Evolutionary conservation across 306 rosid genomes (phyloP).

Genomic region (Prunus kanzakura): DNA sequence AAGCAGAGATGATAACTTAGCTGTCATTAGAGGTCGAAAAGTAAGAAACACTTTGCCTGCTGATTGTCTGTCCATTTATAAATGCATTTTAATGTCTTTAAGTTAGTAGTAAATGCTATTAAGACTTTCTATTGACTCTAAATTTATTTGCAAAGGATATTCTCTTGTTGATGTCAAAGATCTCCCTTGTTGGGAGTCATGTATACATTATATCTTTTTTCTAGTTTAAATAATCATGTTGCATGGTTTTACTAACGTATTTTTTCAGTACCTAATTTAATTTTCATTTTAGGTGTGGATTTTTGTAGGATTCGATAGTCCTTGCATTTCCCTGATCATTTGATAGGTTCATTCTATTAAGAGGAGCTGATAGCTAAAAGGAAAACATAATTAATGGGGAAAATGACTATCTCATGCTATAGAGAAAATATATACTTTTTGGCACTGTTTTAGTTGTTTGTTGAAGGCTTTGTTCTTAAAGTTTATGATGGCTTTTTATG

Average conservation of each 20-base stretch:
- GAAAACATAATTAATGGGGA: background rate
- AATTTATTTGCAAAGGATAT: background rate
- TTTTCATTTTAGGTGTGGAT: background rate
- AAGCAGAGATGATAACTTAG: slow-evolving; percentile 46
- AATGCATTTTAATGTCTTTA: background rate
- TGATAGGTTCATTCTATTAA: background rate
- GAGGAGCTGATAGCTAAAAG: background rate
- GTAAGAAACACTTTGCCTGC: slow-evolving; percentile 43
- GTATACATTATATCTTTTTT: background rate
- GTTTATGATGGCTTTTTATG: background rate
- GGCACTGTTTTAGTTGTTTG: background rate
- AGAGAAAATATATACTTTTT: background rate
- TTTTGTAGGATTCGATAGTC: background rate
- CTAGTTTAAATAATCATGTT: background rate
- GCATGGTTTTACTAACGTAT: background rate
- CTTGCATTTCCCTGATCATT: background rate
- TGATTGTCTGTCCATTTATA: background rate
- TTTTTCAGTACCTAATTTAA: background rate
- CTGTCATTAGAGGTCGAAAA: slow-evolving; percentile 53
- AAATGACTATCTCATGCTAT: background rate
- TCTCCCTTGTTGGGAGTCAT: background rate
- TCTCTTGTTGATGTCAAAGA: background rate
- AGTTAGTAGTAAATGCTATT: background rate
- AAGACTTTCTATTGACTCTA: background rate
- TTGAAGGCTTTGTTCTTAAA: background rate